Conservation (phyloP, 2,329 filamentous ascomycete species). For the Fusarium mangiferae region DNA sequence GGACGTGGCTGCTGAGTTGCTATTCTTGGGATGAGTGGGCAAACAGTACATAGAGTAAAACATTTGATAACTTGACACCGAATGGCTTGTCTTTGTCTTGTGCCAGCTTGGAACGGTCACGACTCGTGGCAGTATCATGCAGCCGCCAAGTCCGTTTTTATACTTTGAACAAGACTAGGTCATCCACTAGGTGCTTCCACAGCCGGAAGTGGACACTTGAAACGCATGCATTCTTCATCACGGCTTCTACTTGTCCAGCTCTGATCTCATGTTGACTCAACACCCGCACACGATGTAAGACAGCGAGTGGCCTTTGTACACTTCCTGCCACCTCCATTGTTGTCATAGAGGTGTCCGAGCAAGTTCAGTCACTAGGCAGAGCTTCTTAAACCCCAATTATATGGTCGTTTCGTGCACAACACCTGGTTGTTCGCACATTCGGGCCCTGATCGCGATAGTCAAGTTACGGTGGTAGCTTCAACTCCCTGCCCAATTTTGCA, state of each 20-base stretch:
- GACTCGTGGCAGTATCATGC: background rate
- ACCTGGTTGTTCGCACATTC: background rate
- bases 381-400: background rate
- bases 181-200: conserved; percentile 1
- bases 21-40: conserved; percentile 28
- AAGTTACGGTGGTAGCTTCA: background rate
- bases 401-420: conserved; percentile 1
- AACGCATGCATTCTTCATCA: conserved; percentile 26
- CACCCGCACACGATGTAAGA: background rate
- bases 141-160: background rate
- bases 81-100: conserved; percentile 7
- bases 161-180: background rate
- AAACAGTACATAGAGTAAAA: background rate
- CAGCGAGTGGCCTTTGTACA: background rate
- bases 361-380: background rate
- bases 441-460: background rate
- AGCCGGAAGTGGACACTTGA: conserved; percentile 22
- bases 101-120: conserved; percentile 14
- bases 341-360: background rate
- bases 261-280: conserved; percentile 20
- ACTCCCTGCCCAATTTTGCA: background rate
- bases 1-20: conserved; percentile 22
- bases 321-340: background rate
- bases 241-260: conserved; percentile 1
- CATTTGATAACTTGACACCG: background rate